Evolutionary conservation across 1,139 yeast genomes (phyloP).

Genomic region (Lodderomyces elongisporus): DNA sequence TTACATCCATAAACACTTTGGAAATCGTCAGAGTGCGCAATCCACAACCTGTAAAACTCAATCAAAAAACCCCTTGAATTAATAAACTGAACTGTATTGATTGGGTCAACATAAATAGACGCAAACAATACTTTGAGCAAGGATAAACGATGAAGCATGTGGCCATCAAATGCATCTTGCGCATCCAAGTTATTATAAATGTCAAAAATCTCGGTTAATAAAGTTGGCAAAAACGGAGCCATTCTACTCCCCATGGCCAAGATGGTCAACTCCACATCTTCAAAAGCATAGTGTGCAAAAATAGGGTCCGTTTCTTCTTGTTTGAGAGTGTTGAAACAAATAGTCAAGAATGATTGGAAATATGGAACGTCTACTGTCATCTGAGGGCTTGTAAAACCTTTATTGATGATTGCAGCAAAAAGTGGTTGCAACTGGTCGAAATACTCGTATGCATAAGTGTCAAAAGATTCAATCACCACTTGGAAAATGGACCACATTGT

Average conservation of each 20-base stretch:
- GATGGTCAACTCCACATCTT: slow-evolving; percentile 36
- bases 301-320: slow-evolving; percentile 37
- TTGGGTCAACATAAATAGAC: slow-evolving; percentile 37
- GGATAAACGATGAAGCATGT: slow-evolving; percentile 44
- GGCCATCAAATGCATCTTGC: slow-evolving; percentile 42
- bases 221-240: slow-evolving; percentile 28
- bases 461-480: slow-evolving; percentile 42
- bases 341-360: slow-evolving; percentile 35
- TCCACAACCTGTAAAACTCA: slow-evolving; percentile 45
- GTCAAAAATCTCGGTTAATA: slow-evolving; percentile 34
- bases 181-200: slow-evolving; percentile 33
- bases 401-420: slow-evolving; percentile 44
- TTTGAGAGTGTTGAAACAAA: slow-evolving; percentile 34
- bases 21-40: slow-evolving; percentile 42
- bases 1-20: slow-evolving; percentile 56
- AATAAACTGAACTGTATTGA: slow-evolving; percentile 32
- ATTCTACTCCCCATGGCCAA: slow-evolving; percentile 34
- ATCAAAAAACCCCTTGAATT: slow-evolving; percentile 32
- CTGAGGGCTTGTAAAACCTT: slow-evolving; percentile 38
- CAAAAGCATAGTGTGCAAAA: slow-evolving; percentile 40
- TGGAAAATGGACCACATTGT: slow-evolving; percentile 44
- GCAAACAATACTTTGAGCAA: slow-evolving; percentile 43
- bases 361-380: slow-evolving; percentile 33
- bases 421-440: slow-evolving; percentile 47
- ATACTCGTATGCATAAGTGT: slow-evolving; percentile 50